These are phyloP conservation scores for Lonicera japonica DNA, from an alignment of 129 eudicot species.

Conservation along the genomic window DNA sequence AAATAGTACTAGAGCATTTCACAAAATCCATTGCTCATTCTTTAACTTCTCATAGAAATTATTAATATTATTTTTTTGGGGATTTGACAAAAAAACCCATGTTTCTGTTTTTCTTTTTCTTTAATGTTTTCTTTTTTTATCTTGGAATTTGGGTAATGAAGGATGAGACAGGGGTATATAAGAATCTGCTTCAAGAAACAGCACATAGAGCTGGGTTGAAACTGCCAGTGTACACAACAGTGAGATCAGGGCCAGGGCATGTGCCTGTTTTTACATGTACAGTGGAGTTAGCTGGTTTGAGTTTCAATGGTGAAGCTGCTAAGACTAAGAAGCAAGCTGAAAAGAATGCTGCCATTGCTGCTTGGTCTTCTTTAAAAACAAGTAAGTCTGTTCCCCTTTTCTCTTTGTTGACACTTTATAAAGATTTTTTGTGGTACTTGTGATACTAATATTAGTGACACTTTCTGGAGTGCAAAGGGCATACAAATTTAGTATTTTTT, in stretches of 20 bases:
- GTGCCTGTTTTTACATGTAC: slow-evolving; percentile 30
- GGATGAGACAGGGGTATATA: slow-evolving; percentile 42
- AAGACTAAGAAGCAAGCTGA: slow-evolving; percentile 41
- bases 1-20: no score
- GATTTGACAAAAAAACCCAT: neutral
- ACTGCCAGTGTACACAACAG: slow-evolving; percentile 28
- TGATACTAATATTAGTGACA: neutral
- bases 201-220: slow-evolving; percentile 36
- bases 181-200: slow-evolving; percentile 35
- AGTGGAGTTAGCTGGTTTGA: slow-evolving; percentile 29
- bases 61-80: no score
- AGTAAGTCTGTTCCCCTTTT: neutral
- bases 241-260: slow-evolving; percentile 32
- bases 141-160: neutral
- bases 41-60: no score
- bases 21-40: no score
- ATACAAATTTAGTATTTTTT: no score
- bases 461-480: no score
- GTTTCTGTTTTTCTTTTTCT: neutral
- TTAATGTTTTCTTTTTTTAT: neutral
- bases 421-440: no score
- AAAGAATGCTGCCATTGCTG: slow-evolving; percentile 44
- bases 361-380: slow-evolving; percentile 34
- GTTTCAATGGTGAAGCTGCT: slow-evolving; percentile 23
- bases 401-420: neutral